Base-by-base conservation (phyloP, 2,329 filamentous ascomycete genomes). In the Aaosphaeria arxii region DNA sequence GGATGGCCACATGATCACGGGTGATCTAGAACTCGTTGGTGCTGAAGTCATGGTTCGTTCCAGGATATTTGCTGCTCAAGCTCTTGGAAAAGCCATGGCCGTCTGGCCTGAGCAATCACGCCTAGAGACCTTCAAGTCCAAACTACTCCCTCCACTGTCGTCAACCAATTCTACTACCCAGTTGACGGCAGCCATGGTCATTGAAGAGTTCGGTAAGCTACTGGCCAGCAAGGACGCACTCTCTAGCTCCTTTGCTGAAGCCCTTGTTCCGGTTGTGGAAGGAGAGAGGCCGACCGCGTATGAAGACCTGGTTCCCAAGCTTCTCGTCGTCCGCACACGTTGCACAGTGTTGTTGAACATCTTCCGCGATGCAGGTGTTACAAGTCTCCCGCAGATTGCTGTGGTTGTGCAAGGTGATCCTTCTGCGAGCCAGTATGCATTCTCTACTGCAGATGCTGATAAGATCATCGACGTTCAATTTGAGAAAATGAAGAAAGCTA, bases 1-100 rank as follows among this genome's bases (percentile, higher is more conserved):
- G 13, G 94, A 99, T 67, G 94, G 91, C 7, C 91, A 95, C 58
- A 96, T 99, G 87, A 91, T 99, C 77, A 89, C 92, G 66, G 94
- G 95, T 44, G 95, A 99, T 62, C 86, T 97, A 42, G 95, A 99
- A 64, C 78, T 99, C 39, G 91, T 99, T 29, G 91, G 94, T 31
- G 82, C 88, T 61, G 94, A 99, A 51, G 86, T 86, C 5, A 83
- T 99, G 69, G 84, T 97, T 43, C 85, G 92, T 52, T 96, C 91
- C 6, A 88, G 92, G 57, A 86, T 95, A n/a, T 88, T 84, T 50
- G 89, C 91, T 9, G 89, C 92, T 17, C 85, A 82, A 62, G 94
- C 94, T 2, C 84, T 99, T 70, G 94, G 92, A 32, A 81, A 89
- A 55, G 80, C 95, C 39, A 88, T 99, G 75, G 84, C 86, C 11